Evolutionary conservation across 345 rosid species (phyloP), one percentile per base, ranked within the genome.

Genomic region (Microthlaspi erraticum): DNA sequence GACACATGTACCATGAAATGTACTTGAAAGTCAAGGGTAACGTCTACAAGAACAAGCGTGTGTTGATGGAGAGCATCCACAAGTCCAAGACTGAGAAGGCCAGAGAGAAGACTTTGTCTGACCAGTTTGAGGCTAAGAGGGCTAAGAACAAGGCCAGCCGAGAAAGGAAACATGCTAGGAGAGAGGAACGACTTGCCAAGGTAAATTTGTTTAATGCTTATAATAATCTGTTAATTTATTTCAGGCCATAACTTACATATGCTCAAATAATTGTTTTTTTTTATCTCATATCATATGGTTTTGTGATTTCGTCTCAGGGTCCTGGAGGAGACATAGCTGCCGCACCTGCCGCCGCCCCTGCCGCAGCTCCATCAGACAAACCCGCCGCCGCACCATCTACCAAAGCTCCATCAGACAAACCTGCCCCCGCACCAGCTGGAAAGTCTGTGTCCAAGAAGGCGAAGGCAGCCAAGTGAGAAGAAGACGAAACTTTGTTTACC

Each of bases 21-120:
- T 93, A 91, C 92, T 91, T 93, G 99, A 89, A 77, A 76, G 97
- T 89, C 41, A 93, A 93, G 82, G 98, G 98, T 74, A 93, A 93
- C 50, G 98, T 91, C 9, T 93, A 83, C 45, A 93, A 93, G 85
- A 93, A 93, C 85, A 93, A 93, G 83, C 81, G 97, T 57, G 99
- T 93, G 9, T 77, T 93, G 59, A 93, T 93, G 99, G 99, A 93
- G 74, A 88, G 94, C 56, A 93, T 93, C 52, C 97, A 93, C 91
- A 91, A 89, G 54, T 83, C 93, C 0, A 91, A 93, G 89, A 96
- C 98, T 31, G 98, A 93, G 93, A 93, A 93, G 63, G 90, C 92
- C 29, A 91, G 98, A 72, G 98, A 93, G 80, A 93, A 93, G 82
- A 91, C 97, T 8, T 72, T 93, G 79, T 77, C 91, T 11, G 97